Evolutionary conservation across 768 basidiomycete species (phyloP), one percentile per base, ranked within the genome.

Genomic region (Artomyces pyxidatus): DNA sequence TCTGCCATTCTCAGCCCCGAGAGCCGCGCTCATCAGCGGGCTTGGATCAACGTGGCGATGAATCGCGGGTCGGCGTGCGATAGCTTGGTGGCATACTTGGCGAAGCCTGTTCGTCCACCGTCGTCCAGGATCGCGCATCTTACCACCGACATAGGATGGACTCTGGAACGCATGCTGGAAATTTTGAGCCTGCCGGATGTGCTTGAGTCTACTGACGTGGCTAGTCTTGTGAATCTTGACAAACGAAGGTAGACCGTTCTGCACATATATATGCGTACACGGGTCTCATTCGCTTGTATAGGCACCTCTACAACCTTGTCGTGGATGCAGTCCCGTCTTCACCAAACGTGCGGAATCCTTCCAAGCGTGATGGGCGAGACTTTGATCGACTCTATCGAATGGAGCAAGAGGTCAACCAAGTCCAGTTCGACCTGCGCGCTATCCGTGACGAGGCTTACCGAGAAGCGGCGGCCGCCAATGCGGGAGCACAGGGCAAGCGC

Each of bases 1-100:
- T 83, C 87, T n/a, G 87, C 88, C 3, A 65, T 90, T 16, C 63
- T 88, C 26, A 88, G 87, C 53, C 72, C 82, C 11, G 88, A 90
- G 66, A 87, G 86, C 59, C 76, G 89, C n/a, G 66, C 80, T 53
- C 85, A 87, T 60, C 71, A 74, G 26, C 75, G 85, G n/a, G 79
- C 86, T 3, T 92, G 89, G 89, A 79, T 81, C 51, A 76, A 76
- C 49, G 73, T 91, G 39, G 85, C 85, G 4, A 61, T 65, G n/a
- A 67, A 63, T 42, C 81, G 88, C 28, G 80, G 81, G 0, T 73
- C 73, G 14, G 66, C 72, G 5, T 81, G 75, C 47, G 88, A 90
- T 50, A 77, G 80, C 8, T 68, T 90, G 8, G 55, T 65, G 1
- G 68, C 77, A 1, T 63, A 90, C 37, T 65, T 90, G 37, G 69